Evolutionary conservation across 2,329 filamentous ascomycete genomes (phyloP), one percentile per base, ranked within the genome.

Genomic region (Alternaria arbusti): DNA sequence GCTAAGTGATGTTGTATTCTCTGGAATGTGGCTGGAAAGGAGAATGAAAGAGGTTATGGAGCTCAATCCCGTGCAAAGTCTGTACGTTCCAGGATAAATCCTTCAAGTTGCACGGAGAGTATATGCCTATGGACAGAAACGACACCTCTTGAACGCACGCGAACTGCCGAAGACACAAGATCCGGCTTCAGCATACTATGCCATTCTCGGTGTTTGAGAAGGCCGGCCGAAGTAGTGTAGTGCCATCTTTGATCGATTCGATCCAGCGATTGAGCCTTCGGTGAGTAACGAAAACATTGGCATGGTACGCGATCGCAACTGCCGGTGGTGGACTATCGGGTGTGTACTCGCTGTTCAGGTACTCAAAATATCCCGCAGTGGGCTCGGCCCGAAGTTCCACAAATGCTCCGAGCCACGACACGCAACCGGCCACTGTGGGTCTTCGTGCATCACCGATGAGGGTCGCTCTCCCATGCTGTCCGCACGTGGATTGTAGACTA

Each of bases 1-100:
- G 6, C 79, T 80, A 25, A 15, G 10, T 10, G 17, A 47, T 13
- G 26, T 6, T 49, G 17, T 20, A 9, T 25, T 3, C 6, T 11
- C 7, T n/a, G 23, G 25, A 8, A 25, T 45, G 1, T n/a, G 28
- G 20, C 23, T 40, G 36, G 15, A 36, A 5, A 32, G 6, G 30
- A 56, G n/a, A 25, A 22, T n/a, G 11, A 20, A 4, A 47, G 44
- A 55, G 20, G n/a, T 5, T 47, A 50, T 17, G 32, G 15, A 12
- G 44, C 43, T 50, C 5, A 23, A 49, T 25, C 9, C 15, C 25
- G 36, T 44, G 46, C 17, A 44, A 47, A 25, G 7, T 50, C n/a
- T 25, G 30, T 23, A 51, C 13, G 56, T 43, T 22, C 36, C 30
- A n/a, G 26, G 10, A 28, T 13, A 20, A 30, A 10, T 23, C n/a